Evolutionary conservation across 176 grass and related monocot species (phyloP).

Genomic region (Canna indica): DNA sequence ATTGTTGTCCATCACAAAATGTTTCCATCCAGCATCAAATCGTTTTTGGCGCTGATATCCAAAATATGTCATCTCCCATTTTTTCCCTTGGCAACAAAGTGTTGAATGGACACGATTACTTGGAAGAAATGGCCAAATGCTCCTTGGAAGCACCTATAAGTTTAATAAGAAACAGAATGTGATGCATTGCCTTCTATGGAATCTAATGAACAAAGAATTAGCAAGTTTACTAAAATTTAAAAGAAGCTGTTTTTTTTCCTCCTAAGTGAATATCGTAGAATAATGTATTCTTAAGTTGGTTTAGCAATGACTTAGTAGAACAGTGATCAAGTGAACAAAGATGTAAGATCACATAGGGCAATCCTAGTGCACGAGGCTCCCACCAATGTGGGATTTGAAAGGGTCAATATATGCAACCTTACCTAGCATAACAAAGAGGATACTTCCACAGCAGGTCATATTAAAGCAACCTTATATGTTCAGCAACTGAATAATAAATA

Average conservation of each 20-base stretch:
- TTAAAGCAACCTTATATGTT: no score
- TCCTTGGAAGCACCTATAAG: constrained; percentile 26
- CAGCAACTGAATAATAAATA: no score
- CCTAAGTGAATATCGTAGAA: background rate
- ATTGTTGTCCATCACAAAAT: constrained; percentile 29
- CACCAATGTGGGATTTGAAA: no score
- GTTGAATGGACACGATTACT: background rate
- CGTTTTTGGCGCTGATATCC: constrained; percentile 15
- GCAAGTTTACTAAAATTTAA: background rate
- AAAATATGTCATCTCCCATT: constrained; percentile 36
- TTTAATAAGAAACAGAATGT: background rate
- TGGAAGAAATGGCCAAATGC: constrained; percentile 28
- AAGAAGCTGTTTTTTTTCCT: background rate
- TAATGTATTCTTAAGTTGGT: no score
- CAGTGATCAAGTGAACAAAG: no score
- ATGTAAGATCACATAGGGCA: no score
- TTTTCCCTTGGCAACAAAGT: constrained; percentile 3
- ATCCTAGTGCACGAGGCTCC: no score
- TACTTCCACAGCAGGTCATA: no score
- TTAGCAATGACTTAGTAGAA: no score
- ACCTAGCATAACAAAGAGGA: no score
- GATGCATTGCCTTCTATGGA: no score
- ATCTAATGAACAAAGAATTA: background rate
- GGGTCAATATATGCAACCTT: no score
- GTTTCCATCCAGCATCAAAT: constrained; percentile 34